phyloP scores from a whole-genome alignment of 805 yeast genomes.

The Lipomyces anomalus region DNA sequence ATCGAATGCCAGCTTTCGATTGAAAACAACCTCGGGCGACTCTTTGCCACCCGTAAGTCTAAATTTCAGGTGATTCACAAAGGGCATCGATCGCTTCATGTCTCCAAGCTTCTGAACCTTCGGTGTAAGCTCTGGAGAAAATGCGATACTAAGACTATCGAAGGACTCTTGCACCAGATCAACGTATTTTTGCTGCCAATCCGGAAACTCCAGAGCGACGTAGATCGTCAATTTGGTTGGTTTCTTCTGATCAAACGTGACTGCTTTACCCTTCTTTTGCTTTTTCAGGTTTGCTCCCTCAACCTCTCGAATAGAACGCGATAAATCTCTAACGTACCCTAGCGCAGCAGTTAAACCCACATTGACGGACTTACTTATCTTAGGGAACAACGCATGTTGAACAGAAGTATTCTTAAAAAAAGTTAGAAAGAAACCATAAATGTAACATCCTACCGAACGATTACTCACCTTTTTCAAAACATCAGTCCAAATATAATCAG shows the following conservation, averaged over 20 bases:
- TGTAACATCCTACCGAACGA: too few relatives aligned
- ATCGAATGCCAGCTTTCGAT: conserved; percentile 78
- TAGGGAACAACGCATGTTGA: conserved; percentile 76
- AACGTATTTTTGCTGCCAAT: conserved; percentile 79
- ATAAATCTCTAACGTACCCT: conserved; percentile 68
- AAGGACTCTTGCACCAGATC: conserved; percentile 74
- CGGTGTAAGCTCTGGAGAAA: conserved; percentile 36
- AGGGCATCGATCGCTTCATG: conserved; percentile 98
- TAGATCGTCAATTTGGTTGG: conserved; percentile 71
- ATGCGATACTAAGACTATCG: conserved; percentile 32
- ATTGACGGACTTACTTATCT: conserved; percentile 61
- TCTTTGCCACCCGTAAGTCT: conserved; percentile 57
- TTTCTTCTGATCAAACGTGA: conserved; percentile 65
- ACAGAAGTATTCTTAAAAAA: conserved; percentile 59
- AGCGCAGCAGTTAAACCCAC: conserved; percentile 59
- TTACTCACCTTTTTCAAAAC: conserved; percentile 54
- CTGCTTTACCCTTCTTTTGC: conserved; percentile 79
- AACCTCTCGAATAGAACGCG: conserved; percentile 85
- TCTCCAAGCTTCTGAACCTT: conserved; percentile 47
- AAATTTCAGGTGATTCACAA: conserved; percentile 78
- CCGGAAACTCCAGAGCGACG: conserved; percentile 79
- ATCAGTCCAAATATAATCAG: conserved; percentile 85
- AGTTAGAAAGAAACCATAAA: too few relatives aligned
- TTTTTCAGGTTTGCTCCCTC: conserved; percentile 78
- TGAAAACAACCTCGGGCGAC: conserved; percentile 72